Evolutionary conservation across 2,329 filamentous ascomycete genomes (phyloP), one percentile per base, ranked within the genome.

Genomic region (Ophiostoma pallidulum): DNA sequence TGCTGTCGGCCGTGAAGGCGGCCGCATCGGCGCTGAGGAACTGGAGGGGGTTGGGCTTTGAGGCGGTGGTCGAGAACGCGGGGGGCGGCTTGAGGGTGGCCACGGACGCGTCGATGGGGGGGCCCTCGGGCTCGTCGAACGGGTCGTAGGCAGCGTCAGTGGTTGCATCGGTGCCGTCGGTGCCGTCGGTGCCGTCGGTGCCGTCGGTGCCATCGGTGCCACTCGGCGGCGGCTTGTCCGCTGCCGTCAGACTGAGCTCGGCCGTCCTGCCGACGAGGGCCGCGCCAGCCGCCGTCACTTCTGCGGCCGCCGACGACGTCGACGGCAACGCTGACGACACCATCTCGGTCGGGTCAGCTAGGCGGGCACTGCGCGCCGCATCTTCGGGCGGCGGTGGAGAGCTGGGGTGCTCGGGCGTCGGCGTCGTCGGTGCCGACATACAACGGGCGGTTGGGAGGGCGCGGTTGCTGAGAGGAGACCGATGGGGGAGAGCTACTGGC

Each of bases 21-120:
- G 71, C 64, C 51, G 74, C 69, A 50, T 74, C 69, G 20, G 74
- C 69, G 22, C 69, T 67, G 45, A 76, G 66, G 52, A 69, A 70
- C 50, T 71, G 68, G 8, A 62, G 22, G 4, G 41, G 20, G 24
- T 10, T 10, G 24, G 24, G 24, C 24, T 28, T 28, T 5, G 24
- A 28, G 41, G 66, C 66, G 37, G 63, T 59, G 4, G 64, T 56
- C n/a, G 63, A 55, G 20, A 66, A 60, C n/a, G n/a, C n/a, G 16
- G 35, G 19, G 1, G 46, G 19, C 2, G 74, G 73, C 53, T 70
- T 73, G 41, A 77, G 58, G 2, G 71, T 75, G 8, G 71, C 63
- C 38, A 72, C 65, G 4, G 73, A 73, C 41, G 72, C 48, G 18
- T 48, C 47, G 39, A 55, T 50, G 35, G 35, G 8, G 3, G 42